These are phyloP conservation scores for Russula virescens DNA, from an alignment of 768 basidiomycete genomes.

Conservation along the genomic window DNA sequence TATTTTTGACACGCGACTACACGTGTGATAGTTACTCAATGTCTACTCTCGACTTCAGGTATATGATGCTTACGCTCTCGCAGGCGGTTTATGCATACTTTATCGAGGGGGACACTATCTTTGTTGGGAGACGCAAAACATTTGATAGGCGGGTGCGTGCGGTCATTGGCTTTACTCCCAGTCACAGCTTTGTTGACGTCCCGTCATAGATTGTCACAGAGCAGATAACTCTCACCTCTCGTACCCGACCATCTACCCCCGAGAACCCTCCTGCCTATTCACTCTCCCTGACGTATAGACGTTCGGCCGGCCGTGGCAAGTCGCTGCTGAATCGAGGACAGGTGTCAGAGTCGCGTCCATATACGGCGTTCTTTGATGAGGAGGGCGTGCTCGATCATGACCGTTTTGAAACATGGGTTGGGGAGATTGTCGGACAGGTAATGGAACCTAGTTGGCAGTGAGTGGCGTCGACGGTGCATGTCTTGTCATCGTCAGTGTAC, in stretches of 20 bases:
- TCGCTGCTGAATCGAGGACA: conserved; percentile 70
- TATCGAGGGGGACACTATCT: conserved; percentile 77
- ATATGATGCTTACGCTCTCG: conserved; percentile 61
- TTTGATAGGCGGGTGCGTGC: conserved; percentile 74
- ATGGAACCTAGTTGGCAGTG: conserved; percentile 54
- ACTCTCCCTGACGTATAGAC: conserved; percentile 62
- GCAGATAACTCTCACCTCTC: conserved; percentile 72
- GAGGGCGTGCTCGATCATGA: conserved; percentile 74
- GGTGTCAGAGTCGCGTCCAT: conserved; percentile 49
- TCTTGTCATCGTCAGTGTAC: conserved; percentile 14
- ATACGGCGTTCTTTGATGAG: conserved; percentile 76
- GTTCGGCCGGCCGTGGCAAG: conserved; percentile 82
- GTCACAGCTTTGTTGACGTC: conserved; percentile 2
- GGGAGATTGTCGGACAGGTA: conserved; percentile 59
- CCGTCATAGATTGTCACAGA: conserved; percentile 77
- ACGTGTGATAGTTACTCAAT: not conserved
- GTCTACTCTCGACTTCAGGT: conserved; percentile 41
- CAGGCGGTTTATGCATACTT: conserved; percentile 84
- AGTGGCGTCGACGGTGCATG: conserved; percentile 10
- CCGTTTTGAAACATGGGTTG: conserved; percentile 73
- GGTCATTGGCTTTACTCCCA: not conserved
- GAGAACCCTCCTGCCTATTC: conserved; percentile 59
- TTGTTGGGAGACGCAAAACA: conserved; percentile 85
- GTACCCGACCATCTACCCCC: conserved; percentile 51
- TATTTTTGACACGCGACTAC: conserved; percentile 11